Evolutionary conservation across 1,284 basidiomycete genomes (phyloP).

Genomic region (Rhodotorula mucilaginosa): DNA sequence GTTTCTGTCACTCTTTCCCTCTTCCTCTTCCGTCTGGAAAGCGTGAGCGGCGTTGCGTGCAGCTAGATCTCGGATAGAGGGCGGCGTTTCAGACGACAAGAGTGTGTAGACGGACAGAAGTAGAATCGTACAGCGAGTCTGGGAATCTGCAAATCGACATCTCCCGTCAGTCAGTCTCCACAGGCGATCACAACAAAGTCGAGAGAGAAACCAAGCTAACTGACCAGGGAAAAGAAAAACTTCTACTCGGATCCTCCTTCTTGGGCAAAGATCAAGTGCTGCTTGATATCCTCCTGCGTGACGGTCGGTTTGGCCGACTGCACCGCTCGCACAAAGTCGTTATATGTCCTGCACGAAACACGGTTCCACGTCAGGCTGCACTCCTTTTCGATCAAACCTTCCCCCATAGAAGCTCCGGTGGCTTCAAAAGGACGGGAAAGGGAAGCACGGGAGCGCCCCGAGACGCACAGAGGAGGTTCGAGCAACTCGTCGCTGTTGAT

Average conservation of each 20-base stretch:
- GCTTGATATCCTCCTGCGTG: conserved; percentile 79
- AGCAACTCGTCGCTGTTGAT: conserved; percentile 84
- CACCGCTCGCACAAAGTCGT: conserved; percentile 84
- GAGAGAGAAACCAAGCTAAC: neutral
- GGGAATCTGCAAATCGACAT: too few species aligned
- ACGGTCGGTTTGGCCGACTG: conserved; percentile 84
- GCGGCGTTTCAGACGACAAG: neutral
- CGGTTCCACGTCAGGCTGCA: conserved; percentile 11
- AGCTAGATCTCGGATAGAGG: neutral
- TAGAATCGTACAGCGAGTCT: too few species aligned
- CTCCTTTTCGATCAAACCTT: too few species aligned
- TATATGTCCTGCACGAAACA: conserved; percentile 42
- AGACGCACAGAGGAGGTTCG: conserved; percentile 70
- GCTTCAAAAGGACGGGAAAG: too few species aligned
- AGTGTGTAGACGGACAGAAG: too few species aligned
- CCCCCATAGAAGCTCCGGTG: too few species aligned
- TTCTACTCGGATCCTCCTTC: conserved; percentile 56
- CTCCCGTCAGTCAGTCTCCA: too few species aligned
- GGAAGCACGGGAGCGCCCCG: too few species aligned
- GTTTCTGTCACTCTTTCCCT: too few species aligned
- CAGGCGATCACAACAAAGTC: too few species aligned
- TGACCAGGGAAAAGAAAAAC: neutral
- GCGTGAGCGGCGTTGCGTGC: too few species aligned
- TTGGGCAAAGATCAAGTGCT: conserved; percentile 87
- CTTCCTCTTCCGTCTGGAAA: too few species aligned